Base-by-base conservation (phyloP, 352 stramenopile species). In the Bremia lactucae region DNA sequence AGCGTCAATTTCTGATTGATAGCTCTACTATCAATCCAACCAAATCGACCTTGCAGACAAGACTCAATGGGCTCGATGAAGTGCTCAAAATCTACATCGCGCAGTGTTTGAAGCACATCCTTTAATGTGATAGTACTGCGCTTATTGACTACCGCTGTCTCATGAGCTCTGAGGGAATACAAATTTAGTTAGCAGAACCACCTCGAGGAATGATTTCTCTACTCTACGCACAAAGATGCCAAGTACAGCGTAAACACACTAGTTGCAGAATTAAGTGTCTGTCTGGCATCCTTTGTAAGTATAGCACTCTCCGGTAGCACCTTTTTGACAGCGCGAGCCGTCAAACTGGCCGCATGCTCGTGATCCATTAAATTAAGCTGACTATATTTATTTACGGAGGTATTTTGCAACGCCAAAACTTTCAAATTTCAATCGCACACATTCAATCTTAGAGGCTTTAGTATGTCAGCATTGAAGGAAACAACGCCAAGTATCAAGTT, bases 231-330 rank as follows among this genome's bases (percentile, higher is more conserved):
- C 79, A 80, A 53, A 7, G 79, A 65, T 26, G 71, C 67, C 31
- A 88, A 48, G 38, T 87, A 91, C 23, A 89, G 51, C 41, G 76
- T 81, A 46, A 91, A 91, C 52, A 91, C 72, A 52, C 62, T 86
- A 19, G 70, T 52, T 9, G 73, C 73, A 19, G 73, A 72, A 58
- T 91, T 87, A 11, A 91, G 42, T 21, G 71, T 84, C 31, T 64
- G 47, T 4, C 68, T 68, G 20, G 70, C 79, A 42, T 91, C 79
- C 31, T 69, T 77, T 5, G 73, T 79, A 36, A 88, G 36, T 37
- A 79, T 72, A 6, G 76, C 58, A 39, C 78, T 74, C 44, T 82
- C 72, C 2, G 73, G 72, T 18, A 91, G 63, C 44, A 59, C 51
- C 55, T 74, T 65, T 59, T 91, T 88, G 43, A 80, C 56, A 23